Evolutionary conservation across 1,284 basidiomycete genomes (phyloP), one percentile per base, ranked within the genome.

Genomic region (Rhodotorula mucilaginosa): DNA sequence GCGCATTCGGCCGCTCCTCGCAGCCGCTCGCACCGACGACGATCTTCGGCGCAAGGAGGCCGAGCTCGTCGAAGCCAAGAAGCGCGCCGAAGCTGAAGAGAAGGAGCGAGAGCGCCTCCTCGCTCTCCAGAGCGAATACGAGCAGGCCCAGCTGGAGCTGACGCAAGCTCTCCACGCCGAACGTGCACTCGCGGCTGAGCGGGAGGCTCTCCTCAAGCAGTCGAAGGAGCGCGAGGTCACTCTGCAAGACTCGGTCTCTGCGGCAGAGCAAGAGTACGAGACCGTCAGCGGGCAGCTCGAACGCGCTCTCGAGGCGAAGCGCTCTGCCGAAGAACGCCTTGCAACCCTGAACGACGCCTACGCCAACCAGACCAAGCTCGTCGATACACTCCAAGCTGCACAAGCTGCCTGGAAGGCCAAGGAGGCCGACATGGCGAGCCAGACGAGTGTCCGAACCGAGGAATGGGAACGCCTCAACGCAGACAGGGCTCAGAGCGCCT

Each of bases 11-110:
- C 97, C 97, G 0, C 81, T 99, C 19, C 86, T 99, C 18, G 91
- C 92, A 23, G 96, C 95, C 1, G 97, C 96, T 2, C 85, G 93
- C 31, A 90, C 89, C 74, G 96, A 99, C 78, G 93, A 97, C 56
- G 96, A 97, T 81, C 85, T 98, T 16, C 87, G 90, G 46, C 87
- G 87, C 80, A 96, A 97, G 81, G 91, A 97, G 72, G 86, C 89
- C 5, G 96, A 99, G 80, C 84, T 98, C 39, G 84, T 87, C 1
- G 83, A 93, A 58, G 87, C 89, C 67, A 91, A 89, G 79, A 94
- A 97, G 79, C 85, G 90, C 16, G 92, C 91, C 0, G 91, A 94
- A 79, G 87, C 90, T 39, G 94, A 97, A 68, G 87, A 90, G 72
- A 85, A 85, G 66, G 93, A 95, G 81, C 87, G 88, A 66, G 88